Percentiles rank a stretch among this genome's conserved stretches.
These are phyloP conservation scores for Scheffersomyces insectosa DNA, from an alignment of 1,139 yeast genomes.

Conservation along the genomic window DNA sequence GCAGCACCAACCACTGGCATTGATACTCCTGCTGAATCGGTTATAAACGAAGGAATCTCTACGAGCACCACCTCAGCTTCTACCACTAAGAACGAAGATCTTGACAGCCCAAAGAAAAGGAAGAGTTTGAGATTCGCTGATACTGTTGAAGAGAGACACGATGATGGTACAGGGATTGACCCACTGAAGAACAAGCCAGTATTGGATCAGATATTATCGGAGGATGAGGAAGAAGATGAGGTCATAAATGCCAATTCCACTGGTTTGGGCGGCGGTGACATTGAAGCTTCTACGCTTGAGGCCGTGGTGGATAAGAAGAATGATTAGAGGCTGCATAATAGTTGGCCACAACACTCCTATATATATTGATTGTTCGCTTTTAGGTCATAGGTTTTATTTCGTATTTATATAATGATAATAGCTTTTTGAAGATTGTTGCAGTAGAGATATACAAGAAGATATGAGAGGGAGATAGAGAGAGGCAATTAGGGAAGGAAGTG, in stretches of 20 bases:
- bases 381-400: too few species aligned
- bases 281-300: too few species aligned
- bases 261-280: too few species aligned
- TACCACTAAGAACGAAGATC: slow-evolving; percentile 9
- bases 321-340: too few species aligned
- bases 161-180: neutral
- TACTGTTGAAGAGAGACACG: slow-evolving; percentile 9
- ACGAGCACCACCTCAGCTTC: slow-evolving; percentile 3
- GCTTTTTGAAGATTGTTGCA: too few species aligned
- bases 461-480: too few species aligned
- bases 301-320: too few species aligned
- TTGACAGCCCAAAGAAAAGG: slow-evolving; percentile 19
- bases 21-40: slow-evolving; percentile 3
- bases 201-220: neutral
- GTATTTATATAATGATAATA: too few species aligned
- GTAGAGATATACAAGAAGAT: too few species aligned
- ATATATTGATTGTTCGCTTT: too few species aligned
- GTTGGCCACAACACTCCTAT: too few species aligned
- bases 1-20: slow-evolving; percentile 4
- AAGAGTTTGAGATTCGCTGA: slow-evolving; percentile 46
- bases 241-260: neutral
- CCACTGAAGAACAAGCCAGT: neutral
- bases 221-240: neutral
- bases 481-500: too few species aligned
- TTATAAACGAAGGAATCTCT: slow-evolving; percentile 5